Conservation (phyloP, 192 early-diverging fungal genomes). For the Coemansia sp. region DNA sequence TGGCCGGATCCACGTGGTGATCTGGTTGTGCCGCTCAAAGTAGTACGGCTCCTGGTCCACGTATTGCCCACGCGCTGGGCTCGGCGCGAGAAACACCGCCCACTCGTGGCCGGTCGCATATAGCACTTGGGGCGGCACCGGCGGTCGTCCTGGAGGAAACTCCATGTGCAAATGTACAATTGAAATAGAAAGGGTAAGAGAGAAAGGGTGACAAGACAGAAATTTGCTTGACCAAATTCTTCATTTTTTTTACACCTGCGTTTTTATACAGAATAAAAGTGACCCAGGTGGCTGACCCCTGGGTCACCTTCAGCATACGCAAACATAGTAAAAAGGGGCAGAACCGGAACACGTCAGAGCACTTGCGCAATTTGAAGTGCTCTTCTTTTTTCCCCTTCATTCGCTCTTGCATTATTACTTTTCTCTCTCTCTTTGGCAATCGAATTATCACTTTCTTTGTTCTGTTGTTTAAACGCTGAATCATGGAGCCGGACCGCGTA, state of each 20-base stretch:
- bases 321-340: too few species aligned
- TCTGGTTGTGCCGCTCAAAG: slow-evolving; percentile 33
- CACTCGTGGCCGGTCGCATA: slow-evolving; percentile 26
- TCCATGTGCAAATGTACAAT: slow-evolving; percentile 1
- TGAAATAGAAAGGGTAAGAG: background rate
- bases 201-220: background rate
- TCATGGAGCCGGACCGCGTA: slow-evolving; percentile 55
- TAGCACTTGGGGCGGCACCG: slow-evolving; percentile 5
- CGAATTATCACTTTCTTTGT: background rate
- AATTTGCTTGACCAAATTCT: background rate
- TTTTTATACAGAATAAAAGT: too few species aligned
- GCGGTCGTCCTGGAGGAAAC: background rate
- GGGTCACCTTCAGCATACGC: slow-evolving; percentile 1
- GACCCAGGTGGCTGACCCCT: background rate
- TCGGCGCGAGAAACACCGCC: slow-evolving; percentile 38
- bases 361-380: too few species aligned
- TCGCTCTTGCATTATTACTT: slow-evolving; percentile 2
- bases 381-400: background rate
- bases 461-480: background rate
- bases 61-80: background rate
- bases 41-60: slow-evolving; percentile 36
- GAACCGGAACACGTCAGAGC: background rate
- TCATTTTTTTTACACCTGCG: too few species aligned
- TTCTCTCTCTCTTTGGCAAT: background rate
- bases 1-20: slow-evolving; percentile 46